Evolutionary conservation across 805 yeast species (phyloP).

Genomic region (Candida sakaeoensis): DNA sequence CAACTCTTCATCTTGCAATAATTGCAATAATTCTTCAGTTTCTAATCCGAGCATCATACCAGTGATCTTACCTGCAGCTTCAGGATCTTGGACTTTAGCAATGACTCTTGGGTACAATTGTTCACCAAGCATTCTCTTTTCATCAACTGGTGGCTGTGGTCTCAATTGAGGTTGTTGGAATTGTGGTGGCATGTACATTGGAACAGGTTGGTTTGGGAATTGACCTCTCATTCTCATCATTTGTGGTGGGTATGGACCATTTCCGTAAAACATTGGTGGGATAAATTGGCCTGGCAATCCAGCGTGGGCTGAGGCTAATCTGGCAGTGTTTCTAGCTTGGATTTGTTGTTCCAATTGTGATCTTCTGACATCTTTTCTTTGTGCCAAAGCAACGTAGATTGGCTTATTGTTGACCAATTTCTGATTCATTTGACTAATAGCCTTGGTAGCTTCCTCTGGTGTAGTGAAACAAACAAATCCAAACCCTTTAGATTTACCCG

Average conservation of each 20-base stretch:
- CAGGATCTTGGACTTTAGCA: slow-evolving; percentile 82
- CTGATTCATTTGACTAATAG: slow-evolving; percentile 97
- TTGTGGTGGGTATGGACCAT: slow-evolving; percentile 78
- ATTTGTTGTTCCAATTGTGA: slow-evolving; percentile 96
- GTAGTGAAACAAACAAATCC: slow-evolving; percentile 97
- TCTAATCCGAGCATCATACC: slow-evolving; percentile 98
- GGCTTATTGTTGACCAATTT: slow-evolving; percentile 94
- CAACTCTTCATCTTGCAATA: slow-evolving; percentile 85
- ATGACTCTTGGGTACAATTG: slow-evolving; percentile 91
- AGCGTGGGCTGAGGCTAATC: slow-evolving; percentile 95
- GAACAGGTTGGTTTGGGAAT: slow-evolving; percentile 67
- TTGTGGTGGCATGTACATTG: slow-evolving; percentile 78
- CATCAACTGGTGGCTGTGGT: slow-evolving; percentile 79
- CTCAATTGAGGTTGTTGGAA: slow-evolving; percentile 48
- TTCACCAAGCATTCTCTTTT: slow-evolving; percentile 97
- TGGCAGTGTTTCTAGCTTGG: slow-evolving; percentile 96
- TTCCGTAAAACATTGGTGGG: slow-evolving; percentile 81
- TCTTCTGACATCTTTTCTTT: slow-evolving; percentile 97
- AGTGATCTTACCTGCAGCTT: slow-evolving; percentile 97
- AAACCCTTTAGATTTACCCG: slow-evolving; percentile 95
- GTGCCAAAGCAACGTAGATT: slow-evolving; percentile 96
- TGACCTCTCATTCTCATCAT: slow-evolving; percentile 74
- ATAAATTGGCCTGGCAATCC: slow-evolving; percentile 86
- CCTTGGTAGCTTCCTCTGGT: slow-evolving; percentile 99
- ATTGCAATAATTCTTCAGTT: slow-evolving; percentile 80